Evolutionary conservation across 163 green algal genomes (phyloP).

Genomic region (Prototheca wickerhamii): DNA sequence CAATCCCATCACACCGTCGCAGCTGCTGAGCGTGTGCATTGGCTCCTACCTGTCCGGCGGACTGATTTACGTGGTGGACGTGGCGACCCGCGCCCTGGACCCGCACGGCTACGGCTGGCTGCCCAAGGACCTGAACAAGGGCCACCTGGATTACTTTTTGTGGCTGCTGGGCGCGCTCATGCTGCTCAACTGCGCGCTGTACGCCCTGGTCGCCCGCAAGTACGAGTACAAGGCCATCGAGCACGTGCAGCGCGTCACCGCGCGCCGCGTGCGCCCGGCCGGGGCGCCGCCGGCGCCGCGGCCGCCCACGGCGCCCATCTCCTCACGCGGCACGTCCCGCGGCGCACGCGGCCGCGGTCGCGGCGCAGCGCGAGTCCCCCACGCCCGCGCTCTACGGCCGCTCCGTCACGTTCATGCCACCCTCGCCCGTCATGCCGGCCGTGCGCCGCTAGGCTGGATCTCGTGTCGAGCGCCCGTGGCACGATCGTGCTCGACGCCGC

Average conservation of each 20-base stretch:
- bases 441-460: constrained; percentile 46
- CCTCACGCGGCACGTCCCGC: constrained; percentile 34
- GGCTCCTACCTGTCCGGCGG: constrained; percentile 68
- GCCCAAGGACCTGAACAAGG: constrained; percentile 53
- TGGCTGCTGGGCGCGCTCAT: constrained; percentile 59
- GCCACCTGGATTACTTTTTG: constrained; percentile 75
- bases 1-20: background rate
- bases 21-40: constrained; percentile 66
- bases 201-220: constrained; percentile 48
- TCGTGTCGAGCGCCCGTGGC: background rate
- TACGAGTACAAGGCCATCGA: constrained; percentile 75
- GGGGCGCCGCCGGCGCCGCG: background rate
- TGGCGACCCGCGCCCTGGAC: constrained; percentile 12
- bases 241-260: constrained; percentile 22
- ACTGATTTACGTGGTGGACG: constrained; percentile 45
- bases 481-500: background rate
- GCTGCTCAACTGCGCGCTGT: constrained; percentile 58
- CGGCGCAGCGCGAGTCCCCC: constrained; percentile 2
- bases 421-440: constrained; percentile 55
- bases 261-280: background rate
- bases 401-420: constrained; percentile 66
- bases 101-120: constrained; percentile 37
- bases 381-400: constrained; percentile 50
- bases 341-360: background rate
- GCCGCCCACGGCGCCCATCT: background rate